Conservation (phyloP, 306 rosid species). For the Lithocarpus polystachyus region DNA sequence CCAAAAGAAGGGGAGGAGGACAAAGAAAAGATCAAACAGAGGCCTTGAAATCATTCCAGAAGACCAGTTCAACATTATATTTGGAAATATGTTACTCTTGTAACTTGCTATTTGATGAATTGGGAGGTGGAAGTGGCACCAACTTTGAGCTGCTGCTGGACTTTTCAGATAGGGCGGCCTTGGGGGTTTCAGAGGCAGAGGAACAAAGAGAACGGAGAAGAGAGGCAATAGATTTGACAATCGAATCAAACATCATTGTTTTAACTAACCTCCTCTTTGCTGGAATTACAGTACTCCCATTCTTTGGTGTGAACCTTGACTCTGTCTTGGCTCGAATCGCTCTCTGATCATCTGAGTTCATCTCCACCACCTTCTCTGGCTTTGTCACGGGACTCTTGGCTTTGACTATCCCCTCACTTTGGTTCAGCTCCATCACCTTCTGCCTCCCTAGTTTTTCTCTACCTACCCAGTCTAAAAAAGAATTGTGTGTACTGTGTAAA, state of each 20-base stretch:
- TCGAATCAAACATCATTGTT: slow-evolving; percentile 19
- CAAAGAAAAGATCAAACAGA: too few relatives aligned
- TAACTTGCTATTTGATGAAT: not conserved
- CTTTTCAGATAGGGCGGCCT: not conserved
- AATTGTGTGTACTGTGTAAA: too few relatives aligned
- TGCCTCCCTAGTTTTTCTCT: not conserved
- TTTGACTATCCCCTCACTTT: not conserved
- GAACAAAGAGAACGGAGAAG: not conserved
- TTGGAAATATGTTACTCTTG: not conserved
- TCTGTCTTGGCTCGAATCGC: not conserved
- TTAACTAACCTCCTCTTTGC: slow-evolving; percentile 39
- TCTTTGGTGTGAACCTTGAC: not conserved
- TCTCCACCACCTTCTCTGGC: not conserved
- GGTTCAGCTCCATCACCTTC: not conserved
- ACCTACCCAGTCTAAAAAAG: not conserved
- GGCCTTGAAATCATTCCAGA: too few relatives aligned
- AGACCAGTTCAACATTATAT: too few relatives aligned
- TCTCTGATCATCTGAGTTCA: not conserved
- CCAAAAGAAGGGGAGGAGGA: too few relatives aligned
- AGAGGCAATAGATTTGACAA: not conserved
- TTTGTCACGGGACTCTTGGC: not conserved
- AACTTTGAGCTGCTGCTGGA: not conserved
- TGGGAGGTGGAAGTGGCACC: not conserved
- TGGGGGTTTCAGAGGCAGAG: not conserved
- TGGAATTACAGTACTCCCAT: slow-evolving; percentile 31